These are phyloP conservation scores for Chaetomium sp. DNA, from an alignment of 2,329 filamentous ascomycete genomes.

Conservation along the genomic window DNA sequence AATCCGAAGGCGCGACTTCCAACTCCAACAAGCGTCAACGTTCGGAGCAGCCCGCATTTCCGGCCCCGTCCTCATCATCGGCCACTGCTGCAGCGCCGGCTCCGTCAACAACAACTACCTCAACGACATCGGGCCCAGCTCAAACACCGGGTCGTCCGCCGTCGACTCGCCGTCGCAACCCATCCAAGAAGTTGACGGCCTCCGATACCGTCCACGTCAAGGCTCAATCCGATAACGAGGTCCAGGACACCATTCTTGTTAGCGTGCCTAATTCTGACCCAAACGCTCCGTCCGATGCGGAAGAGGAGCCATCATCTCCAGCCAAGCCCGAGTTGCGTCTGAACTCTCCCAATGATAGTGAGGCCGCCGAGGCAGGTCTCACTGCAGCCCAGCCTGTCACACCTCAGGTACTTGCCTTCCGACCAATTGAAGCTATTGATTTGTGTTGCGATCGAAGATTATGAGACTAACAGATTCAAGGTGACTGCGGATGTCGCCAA, in stretches of 20 bases:
- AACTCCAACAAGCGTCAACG: constrained; percentile 34
- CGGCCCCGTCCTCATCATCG: too few relatives aligned
- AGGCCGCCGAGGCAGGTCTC: background rate
- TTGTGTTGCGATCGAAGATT: constrained; percentile 6
- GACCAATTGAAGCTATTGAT: constrained; percentile 7
- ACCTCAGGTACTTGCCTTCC: constrained; percentile 9
- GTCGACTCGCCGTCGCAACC: constrained; percentile 35
- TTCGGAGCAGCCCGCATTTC: constrained; percentile 14
- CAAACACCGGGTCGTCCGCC: constrained; percentile 22
- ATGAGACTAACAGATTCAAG: background rate
- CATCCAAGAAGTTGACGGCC: constrained; percentile 32
- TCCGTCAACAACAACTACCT: too few relatives aligned
- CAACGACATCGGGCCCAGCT: background rate
- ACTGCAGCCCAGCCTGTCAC: constrained; percentile 11
- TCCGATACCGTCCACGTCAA: constrained; percentile 31
- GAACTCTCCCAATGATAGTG: constrained; percentile 13
- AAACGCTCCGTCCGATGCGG: constrained; percentile 28
- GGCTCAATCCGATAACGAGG: constrained; percentile 36
- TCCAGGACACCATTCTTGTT: constrained; percentile 54
- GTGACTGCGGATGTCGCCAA: too few relatives aligned
- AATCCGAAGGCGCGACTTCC: constrained; percentile 29
- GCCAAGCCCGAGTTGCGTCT: constrained; percentile 13
- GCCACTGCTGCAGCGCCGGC: too few relatives aligned
- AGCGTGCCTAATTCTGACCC: constrained; percentile 35
- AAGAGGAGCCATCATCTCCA: constrained; percentile 21